Base-by-base conservation (phyloP, 106 monocot species). In the Amphibolis antarctica region DNA sequence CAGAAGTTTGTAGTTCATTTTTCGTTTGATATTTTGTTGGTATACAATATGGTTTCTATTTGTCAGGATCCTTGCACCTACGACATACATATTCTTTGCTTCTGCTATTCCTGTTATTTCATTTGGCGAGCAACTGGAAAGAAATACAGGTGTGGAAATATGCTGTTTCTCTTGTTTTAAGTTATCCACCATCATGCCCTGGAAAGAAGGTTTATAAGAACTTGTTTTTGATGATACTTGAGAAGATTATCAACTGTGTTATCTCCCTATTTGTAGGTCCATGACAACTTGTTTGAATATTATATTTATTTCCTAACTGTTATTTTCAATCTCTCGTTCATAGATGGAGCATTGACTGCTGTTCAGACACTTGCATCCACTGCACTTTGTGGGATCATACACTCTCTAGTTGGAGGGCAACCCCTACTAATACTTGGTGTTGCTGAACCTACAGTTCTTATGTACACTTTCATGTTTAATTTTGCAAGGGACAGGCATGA, bases 71-170 rank as follows among this genome's bases (percentile, higher is more conserved):
- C 58, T 77, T 44, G 76, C 76, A 48, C 76, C 76, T 9, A 77
- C 76, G 27, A 77, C 70, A 50, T 77, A 77, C 31, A 77, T 77
- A 63, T 77, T 77, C 66, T 77, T 77, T 45, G 65, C 76, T 18
- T 77, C 76, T 48, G 76, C 76, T 26, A 77, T 77, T 77, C 76
- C 76, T 31, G 76, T 77, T 42, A 77, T 77, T 59, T 77, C 76
- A 15, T 77, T 77, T 44, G 76, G 76, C 29, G 76, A 77, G 44
- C 76, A 77, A 28, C 66, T 77, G 27, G 76, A 77, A 53, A 71
- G 76, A 59, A 71, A 28, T 48, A 77, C 76, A 64, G 76, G 76
- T 71, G 44, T 17, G 56, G 6, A 36, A 61, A 61, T 22, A 36
- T 36, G 7, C 36, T 36, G 36, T 2, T 7, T 2, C 2, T 36